phyloP scores from a whole-genome alignment of 768 basidiomycete species.

The Rhodotorula graminis region DNA sequence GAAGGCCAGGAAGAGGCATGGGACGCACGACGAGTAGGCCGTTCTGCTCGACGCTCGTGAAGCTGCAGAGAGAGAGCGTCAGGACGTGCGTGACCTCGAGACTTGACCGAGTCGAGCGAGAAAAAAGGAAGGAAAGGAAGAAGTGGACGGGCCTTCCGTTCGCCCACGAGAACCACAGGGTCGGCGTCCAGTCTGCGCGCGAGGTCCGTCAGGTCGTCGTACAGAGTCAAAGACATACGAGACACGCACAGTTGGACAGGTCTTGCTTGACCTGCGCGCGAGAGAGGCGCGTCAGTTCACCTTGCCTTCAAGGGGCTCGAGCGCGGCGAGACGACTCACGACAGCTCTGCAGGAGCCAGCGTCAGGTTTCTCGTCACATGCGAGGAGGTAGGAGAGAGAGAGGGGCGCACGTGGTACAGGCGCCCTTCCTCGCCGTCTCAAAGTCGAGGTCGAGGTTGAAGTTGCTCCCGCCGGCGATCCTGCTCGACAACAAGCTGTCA shows the following conservation, averaged over 20 bases:
- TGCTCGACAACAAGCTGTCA: not conserved
- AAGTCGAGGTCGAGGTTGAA: slow-evolving; percentile 30
- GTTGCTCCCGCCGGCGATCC: slow-evolving; percentile 11
- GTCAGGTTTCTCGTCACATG: not conserved
- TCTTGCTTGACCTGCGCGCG: slow-evolving; percentile 20
- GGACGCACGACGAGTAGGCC: not conserved
- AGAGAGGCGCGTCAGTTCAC: not conserved
- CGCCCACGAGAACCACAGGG: not conserved
- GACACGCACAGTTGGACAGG: slow-evolving; percentile 1
- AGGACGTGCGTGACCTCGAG: no score
- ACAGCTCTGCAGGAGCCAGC: not conserved
- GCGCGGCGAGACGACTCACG: not conserved
- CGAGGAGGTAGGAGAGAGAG: not conserved
- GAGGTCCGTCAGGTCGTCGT: not conserved
- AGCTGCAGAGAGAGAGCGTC: not conserved
- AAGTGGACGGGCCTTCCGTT: not conserved
- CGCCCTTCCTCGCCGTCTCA: not conserved
- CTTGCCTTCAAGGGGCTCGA: no score
- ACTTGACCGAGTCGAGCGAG: not conserved
- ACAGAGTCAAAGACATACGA: not conserved
- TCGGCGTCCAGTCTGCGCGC: slow-evolving; percentile 22
- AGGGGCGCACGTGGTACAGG: slow-evolving; percentile 9
- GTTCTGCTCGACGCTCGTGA: slow-evolving; percentile 11
- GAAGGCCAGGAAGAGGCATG: no score
- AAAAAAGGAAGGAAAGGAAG: not conserved